These are phyloP conservation scores for Colletotrichum lupini DNA, from an alignment of 2,329 filamentous ascomycete genomes.

Conservation along the genomic window DNA sequence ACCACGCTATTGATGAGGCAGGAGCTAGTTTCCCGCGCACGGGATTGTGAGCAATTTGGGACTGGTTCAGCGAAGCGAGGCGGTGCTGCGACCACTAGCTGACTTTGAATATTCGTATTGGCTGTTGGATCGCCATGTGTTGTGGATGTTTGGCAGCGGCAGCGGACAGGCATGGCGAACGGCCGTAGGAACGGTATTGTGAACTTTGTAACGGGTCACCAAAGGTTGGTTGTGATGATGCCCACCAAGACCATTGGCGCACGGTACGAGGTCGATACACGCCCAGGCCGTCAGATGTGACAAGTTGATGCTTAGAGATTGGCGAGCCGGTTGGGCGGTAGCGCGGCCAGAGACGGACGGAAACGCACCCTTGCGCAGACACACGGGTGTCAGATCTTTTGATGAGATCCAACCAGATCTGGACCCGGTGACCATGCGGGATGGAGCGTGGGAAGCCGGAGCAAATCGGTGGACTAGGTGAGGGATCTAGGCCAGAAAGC, in stretches of 20 bases:
- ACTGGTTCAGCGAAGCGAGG: conserved; percentile 17
- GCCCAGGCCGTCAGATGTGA: conserved; percentile 17
- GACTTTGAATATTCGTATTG: conserved; percentile 18
- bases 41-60: conserved; percentile 14
- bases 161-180: conserved; percentile 14
- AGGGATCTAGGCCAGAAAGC: conserved; percentile 21
- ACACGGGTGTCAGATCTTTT: conserved; percentile 35
- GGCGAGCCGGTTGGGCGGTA: conserved; percentile 30
- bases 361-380: conserved; percentile 25
- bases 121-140: conserved; percentile 5
- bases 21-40: conserved; percentile 13
- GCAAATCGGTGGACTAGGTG: conserved; percentile 12
- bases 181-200: conserved; percentile 5
- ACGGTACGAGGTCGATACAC: conserved; percentile 25
- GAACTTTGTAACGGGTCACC: conserved; percentile 12
- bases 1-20: conserved; percentile 19
- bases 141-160: conserved; percentile 22
- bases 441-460: conserved; percentile 20
- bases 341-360: conserved; percentile 14
- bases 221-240: not conserved
- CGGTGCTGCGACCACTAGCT: conserved; percentile 2
- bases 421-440: conserved; percentile 28
- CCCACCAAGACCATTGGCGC: conserved; percentile 12
- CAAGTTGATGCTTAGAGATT: conserved; percentile 26
- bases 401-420: conserved; percentile 35